phyloP scores from a whole-genome alignment of 768 basidiomycete species.

The Lentinula raphanica region DNA sequence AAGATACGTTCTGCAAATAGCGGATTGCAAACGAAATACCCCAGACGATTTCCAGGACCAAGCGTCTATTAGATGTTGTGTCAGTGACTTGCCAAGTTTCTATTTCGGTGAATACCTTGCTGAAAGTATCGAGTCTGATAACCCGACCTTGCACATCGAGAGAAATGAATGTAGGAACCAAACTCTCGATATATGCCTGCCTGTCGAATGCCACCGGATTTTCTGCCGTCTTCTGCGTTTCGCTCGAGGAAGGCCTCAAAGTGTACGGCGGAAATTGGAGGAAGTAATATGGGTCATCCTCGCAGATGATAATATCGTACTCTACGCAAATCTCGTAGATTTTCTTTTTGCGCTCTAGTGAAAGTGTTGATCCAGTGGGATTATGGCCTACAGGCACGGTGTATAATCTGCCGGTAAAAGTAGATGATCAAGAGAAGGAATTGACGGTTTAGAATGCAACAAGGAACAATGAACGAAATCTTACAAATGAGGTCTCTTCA shows the following conservation, averaged over 20 bases:
- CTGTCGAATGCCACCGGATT: slow-evolving; percentile 27
- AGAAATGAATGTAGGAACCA: slow-evolving; percentile 40
- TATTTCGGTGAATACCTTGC: background rate
- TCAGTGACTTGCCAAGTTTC: no score
- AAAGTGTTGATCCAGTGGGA: slow-evolving; percentile 54
- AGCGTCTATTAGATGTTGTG: background rate
- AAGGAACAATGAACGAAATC: slow-evolving; percentile 29
- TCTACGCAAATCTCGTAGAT: slow-evolving; percentile 60
- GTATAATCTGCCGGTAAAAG: slow-evolving; percentile 39
- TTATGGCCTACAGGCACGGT: slow-evolving; percentile 61
- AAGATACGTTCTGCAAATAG: slow-evolving; percentile 53
- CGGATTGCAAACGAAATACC: slow-evolving; percentile 51
- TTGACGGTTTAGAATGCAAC: no score
- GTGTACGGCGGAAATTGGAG: slow-evolving; percentile 27
- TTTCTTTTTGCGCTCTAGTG: slow-evolving; percentile 45
- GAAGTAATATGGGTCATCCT: slow-evolving; percentile 65
- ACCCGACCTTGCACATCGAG: slow-evolving; percentile 10
- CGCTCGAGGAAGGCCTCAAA: background rate
- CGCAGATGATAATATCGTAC: slow-evolving; percentile 59
- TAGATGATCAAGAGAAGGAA: no score
- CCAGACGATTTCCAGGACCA: slow-evolving; percentile 14
- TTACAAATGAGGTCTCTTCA: slow-evolving; percentile 42
- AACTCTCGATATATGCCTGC: slow-evolving; percentile 33
- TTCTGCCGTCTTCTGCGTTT: slow-evolving; percentile 19
- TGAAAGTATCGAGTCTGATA: slow-evolving; percentile 11